A percentile compares a stretch with the other conserved stretches of the same genome.
phyloP scores from a whole-genome alignment of 2,329 filamentous ascomycete genomes.

The Chaetomium olivaceum region DNA sequence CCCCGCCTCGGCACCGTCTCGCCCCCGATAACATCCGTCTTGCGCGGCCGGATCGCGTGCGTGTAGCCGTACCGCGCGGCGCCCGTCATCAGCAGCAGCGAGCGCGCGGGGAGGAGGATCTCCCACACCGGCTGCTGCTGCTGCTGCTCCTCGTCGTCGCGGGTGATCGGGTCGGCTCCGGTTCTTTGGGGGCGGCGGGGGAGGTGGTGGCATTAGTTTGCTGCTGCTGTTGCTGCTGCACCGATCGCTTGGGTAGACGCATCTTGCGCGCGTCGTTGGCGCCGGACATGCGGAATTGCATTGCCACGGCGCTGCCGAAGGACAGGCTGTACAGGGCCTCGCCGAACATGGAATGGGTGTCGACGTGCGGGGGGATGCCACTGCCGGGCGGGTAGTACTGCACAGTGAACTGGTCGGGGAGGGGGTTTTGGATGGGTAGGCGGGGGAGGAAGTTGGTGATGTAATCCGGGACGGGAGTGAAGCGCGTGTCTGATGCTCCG shows the following conservation, averaged over 20 bases:
- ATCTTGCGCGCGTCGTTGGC: conserved; percentile 34
- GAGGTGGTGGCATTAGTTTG: neutral
- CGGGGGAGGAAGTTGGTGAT: conserved; percentile 36
- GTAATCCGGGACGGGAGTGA: conserved; percentile 31
- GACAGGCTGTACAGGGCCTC: conserved; percentile 48
- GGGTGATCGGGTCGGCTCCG: neutral
- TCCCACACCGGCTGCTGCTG: conserved; percentile 27
- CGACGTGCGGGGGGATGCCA: conserved; percentile 62
- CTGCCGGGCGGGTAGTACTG: conserved; percentile 61
- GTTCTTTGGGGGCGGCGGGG: neutral
- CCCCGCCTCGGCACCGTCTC: conserved; percentile 26
- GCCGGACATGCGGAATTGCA: conserved; percentile 43
- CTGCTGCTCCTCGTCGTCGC: neutral
- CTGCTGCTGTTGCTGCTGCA: neutral
- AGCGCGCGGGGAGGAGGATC: conserved; percentile 30
- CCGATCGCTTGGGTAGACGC: conserved; percentile 33
- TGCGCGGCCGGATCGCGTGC: conserved; percentile 55
- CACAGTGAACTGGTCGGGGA: conserved; percentile 53
- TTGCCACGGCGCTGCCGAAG: conserved; percentile 45
- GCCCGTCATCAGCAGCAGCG: conserved; percentile 33
- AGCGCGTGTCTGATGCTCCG: conserved; percentile 27
- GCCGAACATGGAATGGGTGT: conserved; percentile 54
- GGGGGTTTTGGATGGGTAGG: conserved; percentile 39
- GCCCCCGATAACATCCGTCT: conserved; percentile 43
- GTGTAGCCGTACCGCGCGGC: conserved; percentile 40